phyloP scores from a whole-genome alignment of 257 asterid genomes.

The Solanum pinnatisectum region DNA sequence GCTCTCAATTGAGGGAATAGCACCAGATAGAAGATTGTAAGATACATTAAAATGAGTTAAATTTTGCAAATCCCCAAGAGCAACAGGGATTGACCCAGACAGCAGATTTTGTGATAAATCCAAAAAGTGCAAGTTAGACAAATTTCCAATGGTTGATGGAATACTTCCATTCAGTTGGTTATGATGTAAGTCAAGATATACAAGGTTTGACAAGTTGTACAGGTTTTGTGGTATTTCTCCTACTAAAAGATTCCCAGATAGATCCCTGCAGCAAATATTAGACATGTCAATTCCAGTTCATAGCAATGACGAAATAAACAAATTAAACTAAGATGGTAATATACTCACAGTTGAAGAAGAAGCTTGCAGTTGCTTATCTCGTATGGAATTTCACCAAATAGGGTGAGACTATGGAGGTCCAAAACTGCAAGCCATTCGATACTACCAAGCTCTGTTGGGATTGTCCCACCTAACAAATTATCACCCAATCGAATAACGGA shows the following conservation, averaged over 20 bases:
- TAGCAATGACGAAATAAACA: not conserved
- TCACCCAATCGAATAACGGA: constrained; percentile 51
- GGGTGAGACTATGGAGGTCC: constrained; percentile 57
- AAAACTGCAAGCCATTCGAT: constrained; percentile 84
- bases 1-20: constrained; percentile 50
- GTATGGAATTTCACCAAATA: constrained; percentile 58
- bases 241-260: constrained; percentile 51
- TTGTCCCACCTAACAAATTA: constrained; percentile 55
- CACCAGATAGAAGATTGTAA: constrained; percentile 69
- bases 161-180: constrained; percentile 62
- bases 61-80: constrained; percentile 44
- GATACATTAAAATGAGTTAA: constrained; percentile 69
- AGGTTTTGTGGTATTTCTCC: constrained; percentile 59
- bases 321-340: not conserved
- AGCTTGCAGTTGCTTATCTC: constrained; percentile 64
- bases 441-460: constrained; percentile 54
- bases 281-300: not conserved
- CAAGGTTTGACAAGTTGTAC: constrained; percentile 56
- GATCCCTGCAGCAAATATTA: constrained; percentile 47
- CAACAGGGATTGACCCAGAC: constrained; percentile 51
- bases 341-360: constrained; percentile 85
- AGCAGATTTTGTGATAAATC: constrained; percentile 63
- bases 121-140: constrained; percentile 48
- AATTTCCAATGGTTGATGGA: constrained; percentile 48
- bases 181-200: constrained; percentile 58